phyloP scores from a whole-genome alignment of 139 green algal genomes.

The Coelastrella sp. region DNA sequence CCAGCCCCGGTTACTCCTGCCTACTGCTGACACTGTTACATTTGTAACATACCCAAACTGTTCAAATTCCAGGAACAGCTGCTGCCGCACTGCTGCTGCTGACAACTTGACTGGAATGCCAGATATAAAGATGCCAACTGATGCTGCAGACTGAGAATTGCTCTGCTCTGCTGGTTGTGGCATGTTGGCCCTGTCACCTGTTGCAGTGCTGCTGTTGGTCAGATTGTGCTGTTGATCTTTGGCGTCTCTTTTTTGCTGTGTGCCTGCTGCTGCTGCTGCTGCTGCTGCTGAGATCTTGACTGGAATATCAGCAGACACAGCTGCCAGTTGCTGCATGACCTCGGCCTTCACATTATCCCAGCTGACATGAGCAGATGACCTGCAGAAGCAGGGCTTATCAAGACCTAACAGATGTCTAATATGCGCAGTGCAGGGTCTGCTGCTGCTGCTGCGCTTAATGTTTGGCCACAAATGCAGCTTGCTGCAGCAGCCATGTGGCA shows the following conservation, averaged over 20 bases:
- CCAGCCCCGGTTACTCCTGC: not conserved
- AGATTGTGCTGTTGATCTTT: not conserved
- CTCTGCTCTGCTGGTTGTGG: too few species aligned
- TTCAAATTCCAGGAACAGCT: constrained; percentile 10
- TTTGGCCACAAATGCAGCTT: constrained; percentile 33
- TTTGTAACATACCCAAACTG: not conserved
- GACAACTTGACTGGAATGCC: not conserved
- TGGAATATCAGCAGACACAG: not conserved
- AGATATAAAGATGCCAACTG: constrained; percentile 13
- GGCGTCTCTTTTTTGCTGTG: not conserved
- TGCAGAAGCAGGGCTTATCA: not conserved
- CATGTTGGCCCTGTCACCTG: not conserved
- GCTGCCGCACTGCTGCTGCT: constrained; percentile 39
- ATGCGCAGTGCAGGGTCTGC: not conserved
- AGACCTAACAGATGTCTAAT: not conserved
- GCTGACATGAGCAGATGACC: not conserved
- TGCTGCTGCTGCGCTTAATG: not conserved
- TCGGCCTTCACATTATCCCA: not conserved
- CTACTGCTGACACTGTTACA: constrained; percentile 3
- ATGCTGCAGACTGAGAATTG: too few species aligned
- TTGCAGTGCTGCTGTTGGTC: not conserved
- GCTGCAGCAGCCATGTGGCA: constrained; percentile 23
- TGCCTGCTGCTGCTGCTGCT: not conserved
- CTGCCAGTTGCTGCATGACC: not conserved
- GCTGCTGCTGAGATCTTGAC: not conserved